Conservation (phyloP, 2,329 filamentous ascomycete species). For the Xylaria sp. region DNA sequence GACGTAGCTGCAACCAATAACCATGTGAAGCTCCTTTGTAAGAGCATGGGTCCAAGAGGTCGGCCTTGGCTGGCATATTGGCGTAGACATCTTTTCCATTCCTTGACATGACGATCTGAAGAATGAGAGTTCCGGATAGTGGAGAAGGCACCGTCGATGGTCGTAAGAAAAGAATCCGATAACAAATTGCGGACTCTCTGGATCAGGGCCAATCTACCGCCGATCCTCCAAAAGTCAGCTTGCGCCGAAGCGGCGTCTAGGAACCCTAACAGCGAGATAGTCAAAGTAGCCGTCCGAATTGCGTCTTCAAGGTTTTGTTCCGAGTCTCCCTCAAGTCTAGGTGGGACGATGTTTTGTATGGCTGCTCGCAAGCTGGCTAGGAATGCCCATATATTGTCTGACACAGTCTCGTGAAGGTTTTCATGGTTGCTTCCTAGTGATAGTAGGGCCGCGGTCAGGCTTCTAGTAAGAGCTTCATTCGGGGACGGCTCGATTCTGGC, state of each 20-base stretch:
- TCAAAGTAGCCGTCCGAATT: constrained; percentile 76
- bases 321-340: constrained; percentile 65
- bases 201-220: constrained; percentile 78
- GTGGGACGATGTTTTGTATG: constrained; percentile 65
- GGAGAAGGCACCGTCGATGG: constrained; percentile 89
- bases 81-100: constrained; percentile 88
- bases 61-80: constrained; percentile 83
- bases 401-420: constrained; percentile 72
- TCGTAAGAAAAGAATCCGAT: constrained; percentile 84
- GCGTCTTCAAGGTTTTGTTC: constrained; percentile 72
- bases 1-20: constrained; percentile 83
- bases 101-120: constrained; percentile 72
- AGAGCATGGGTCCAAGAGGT: constrained; percentile 88
- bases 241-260: constrained; percentile 82
- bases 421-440: constrained; percentile 79
- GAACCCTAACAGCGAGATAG: constrained; percentile 89
- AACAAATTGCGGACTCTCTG: constrained; percentile 77
- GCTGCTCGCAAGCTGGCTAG: constrained; percentile 74
- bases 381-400: constrained; percentile 75
- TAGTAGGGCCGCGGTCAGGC: constrained; percentile 83
- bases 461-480: constrained; percentile 83
- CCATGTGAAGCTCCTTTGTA: constrained; percentile 89
- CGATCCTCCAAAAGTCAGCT: constrained; percentile 81
- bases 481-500: constrained; percentile 86
- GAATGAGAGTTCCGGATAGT: constrained; percentile 83